phyloP scores from a whole-genome alignment of 495 filamentous ascomycete species.

The Beverwykella pulmonaria region DNA sequence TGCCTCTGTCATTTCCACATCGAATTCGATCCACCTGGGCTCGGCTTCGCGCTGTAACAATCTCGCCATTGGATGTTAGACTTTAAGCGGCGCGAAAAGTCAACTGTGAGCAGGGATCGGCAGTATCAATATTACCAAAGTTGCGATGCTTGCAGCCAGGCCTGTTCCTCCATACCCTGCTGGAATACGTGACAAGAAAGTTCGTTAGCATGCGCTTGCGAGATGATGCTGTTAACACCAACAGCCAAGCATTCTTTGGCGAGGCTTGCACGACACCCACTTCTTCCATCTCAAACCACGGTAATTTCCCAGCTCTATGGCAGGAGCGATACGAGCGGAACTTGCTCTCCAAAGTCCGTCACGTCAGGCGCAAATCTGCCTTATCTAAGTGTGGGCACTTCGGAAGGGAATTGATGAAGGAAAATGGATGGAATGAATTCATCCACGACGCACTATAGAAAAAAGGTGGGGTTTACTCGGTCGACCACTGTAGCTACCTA shows the following conservation, averaged over 20 bases:
- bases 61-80: neutral
- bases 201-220: conserved; percentile 1
- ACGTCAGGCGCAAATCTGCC: neutral
- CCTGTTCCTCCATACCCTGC: neutral
- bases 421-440: conserved; percentile 3
- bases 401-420: conserved; percentile 15
- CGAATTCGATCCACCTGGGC: neutral
- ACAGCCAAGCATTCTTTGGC: neutral
- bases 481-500: conserved; percentile 14
- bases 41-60: neutral
- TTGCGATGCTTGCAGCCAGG: conserved; percentile 21
- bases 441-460: conserved; percentile 26
- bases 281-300: neutral
- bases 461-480: conserved; percentile 21
- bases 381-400: conserved; percentile 12
- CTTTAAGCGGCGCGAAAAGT: conserved; percentile 18
- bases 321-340: neutral
- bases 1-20: neutral
- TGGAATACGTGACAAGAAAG: conserved; percentile 15
- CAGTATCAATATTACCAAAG: conserved; percentile 29
- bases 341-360: conserved; percentile 1
- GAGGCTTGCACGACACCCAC: conserved; percentile 2
- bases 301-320: neutral
- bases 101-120: conserved; percentile 23
- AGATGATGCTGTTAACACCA: conserved; percentile 15